These are phyloP conservation scores for Calonectria hongkongensis DNA, from an alignment of 2,329 filamentous ascomycete species.

Conservation along the genomic window DNA sequence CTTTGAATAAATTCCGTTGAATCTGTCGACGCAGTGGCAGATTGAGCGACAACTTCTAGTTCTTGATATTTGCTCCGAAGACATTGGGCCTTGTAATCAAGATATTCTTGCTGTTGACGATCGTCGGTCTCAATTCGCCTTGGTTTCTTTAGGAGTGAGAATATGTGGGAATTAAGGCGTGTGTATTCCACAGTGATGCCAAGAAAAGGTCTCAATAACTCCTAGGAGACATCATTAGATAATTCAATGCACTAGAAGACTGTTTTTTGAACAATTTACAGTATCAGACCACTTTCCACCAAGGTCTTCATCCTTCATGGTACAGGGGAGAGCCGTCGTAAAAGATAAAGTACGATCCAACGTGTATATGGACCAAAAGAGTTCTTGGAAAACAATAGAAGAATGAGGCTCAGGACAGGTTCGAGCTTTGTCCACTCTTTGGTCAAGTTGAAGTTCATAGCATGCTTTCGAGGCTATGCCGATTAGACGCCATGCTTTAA, in stretches of 20 bases:
- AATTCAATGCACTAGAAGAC: too few relatives aligned
- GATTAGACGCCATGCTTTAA: constrained; percentile 2
- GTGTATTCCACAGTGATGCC: neutral
- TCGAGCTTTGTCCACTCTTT: neutral
- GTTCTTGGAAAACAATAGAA: neutral
- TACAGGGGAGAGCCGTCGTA: neutral
- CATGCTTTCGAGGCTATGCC: neutral
- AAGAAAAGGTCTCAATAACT: neutral
- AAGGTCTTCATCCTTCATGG: neutral
- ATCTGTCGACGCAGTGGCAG: neutral
- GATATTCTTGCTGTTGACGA: neutral
- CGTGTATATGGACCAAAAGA: neutral
- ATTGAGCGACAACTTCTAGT: neutral
- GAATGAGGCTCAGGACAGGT: too few relatives aligned
- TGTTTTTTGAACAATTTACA: neutral
- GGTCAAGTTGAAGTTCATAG: neutral
- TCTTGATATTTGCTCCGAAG: neutral
- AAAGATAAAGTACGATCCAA: constrained; percentile 11
- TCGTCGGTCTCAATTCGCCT: neutral
- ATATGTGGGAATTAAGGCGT: neutral
- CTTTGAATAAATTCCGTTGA: neutral
- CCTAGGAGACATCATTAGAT: neutral
- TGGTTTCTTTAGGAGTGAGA: neutral
- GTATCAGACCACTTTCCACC: neutral
- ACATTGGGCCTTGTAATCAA: neutral